Evolutionary conservation across 805 yeast genomes (phyloP), one percentile per base, ranked within the genome.

Genomic region (Groenewaldozyma salmanticensis): DNA sequence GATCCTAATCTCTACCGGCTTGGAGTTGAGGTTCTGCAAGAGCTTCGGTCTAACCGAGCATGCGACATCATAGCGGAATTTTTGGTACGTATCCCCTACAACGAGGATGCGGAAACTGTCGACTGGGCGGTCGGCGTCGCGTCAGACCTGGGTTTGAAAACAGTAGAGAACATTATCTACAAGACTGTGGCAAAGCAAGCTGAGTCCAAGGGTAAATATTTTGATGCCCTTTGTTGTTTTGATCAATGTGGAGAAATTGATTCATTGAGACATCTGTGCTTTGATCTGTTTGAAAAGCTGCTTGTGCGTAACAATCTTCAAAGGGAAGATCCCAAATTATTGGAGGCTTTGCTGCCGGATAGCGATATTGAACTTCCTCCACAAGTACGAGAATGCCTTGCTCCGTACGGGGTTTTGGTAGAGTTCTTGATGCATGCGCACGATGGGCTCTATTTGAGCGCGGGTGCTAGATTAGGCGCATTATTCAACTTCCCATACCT

Each of bases 341-440:
- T 46, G 1, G 34, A 29, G 13, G 40, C 37, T 13, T 43, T 41
- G 15, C 38, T 45, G 4, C 37, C 38, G 5, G 37, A 27, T n/a
- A 31, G 42, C 5, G 36, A 34, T 4, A 13, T 36, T 4, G 49
- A 48, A 15, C 41, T 49, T 21, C 39, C 51, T 4, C 33, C 45
- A 2, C 33, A 37, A 17, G 46, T 59, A 2, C 46, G 56, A 16
- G 60, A 59, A 33, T 52, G 54, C 37, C 36, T 60, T 4, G 54
- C 61, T 4, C 64, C 64, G 3, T 50, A 51, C 33, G 64, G 64
- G 11, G 53, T 59, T 5, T 44, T 59, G 27, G 41, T 42, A 11
- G 37, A 49, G 22, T 49, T 46, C 27, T 37, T 49, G 11, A 31
- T 31, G 7, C 31, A 31, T 20, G 20, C 44, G 31, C 35, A 45